Conservation (phyloP, 495 filamentous ascomycete species). For the Neurospora sp. region DNA sequence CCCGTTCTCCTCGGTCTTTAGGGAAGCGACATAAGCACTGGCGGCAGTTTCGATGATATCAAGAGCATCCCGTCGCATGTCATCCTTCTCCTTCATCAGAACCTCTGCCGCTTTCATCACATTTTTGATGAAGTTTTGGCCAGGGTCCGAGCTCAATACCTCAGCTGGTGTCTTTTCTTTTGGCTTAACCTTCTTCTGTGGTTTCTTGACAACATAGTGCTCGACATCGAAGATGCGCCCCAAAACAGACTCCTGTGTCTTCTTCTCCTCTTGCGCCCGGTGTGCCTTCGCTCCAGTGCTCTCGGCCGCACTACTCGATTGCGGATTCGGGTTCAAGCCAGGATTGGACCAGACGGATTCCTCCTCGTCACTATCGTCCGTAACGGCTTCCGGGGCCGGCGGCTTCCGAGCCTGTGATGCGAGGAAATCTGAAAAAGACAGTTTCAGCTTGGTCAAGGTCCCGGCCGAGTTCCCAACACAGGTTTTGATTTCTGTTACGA, state of each 20-base stretch:
- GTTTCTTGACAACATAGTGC: conserved; percentile 17
- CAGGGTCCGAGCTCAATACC: conserved; percentile 12
- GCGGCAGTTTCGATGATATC: conserved; percentile 36
- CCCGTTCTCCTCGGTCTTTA: conserved; percentile 13
- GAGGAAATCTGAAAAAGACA: conserved; percentile 47
- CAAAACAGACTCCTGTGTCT: conserved; percentile 44
- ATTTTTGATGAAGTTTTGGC: conserved; percentile 30
- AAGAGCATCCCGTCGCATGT: conserved; percentile 27
- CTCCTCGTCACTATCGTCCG: conserved; percentile 27
- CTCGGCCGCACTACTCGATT: background rate
- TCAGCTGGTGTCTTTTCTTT: conserved; percentile 22
- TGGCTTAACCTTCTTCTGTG: conserved; percentile 14
- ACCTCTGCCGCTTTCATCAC: conserved; percentile 29
- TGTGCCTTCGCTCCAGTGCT: conserved; percentile 29
- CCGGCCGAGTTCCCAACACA: conserved; percentile 43
- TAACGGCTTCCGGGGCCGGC: conserved; percentile 28
- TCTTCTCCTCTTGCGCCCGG: conserved; percentile 38
- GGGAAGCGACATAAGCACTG: conserved; percentile 30
- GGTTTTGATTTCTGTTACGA: conserved; percentile 41
- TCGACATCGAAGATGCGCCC: conserved; percentile 45
- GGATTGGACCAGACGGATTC: background rate
- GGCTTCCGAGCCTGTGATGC: conserved; percentile 44
- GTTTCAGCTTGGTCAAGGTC: conserved; percentile 40
- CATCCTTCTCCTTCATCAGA: conserved; percentile 25
- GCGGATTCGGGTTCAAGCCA: background rate